Evolutionary conservation across 495 filamentous ascomycete species (phyloP), one percentile per base, ranked within the genome.

Genomic region (Aspergillus affinis): DNA sequence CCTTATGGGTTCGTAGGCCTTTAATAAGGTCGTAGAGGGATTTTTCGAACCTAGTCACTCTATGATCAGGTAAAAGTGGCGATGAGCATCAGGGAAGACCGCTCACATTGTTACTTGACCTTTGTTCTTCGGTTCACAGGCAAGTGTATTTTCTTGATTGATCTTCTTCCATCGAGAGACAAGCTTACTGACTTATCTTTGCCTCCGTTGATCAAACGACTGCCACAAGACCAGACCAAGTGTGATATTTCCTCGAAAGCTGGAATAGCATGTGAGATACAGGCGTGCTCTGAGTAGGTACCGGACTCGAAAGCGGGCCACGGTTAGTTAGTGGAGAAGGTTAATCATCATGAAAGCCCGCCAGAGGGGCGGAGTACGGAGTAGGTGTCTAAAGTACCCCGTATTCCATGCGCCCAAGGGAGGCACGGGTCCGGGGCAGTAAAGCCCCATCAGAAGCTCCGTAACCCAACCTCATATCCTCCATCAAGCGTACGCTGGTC

Each of bases 21-120:
- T 93, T 85, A 59, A 98, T 98, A 78, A 98, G 92, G 85, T 98
- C 93, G 81, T 96, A 96, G 46, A 98, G 84, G 2, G 93, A 97
- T 77, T 98, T 98, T 72, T 98, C 94, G 78, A 98, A 98, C 94
- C 91, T 98, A 48, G 4, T 18, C 54, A 9, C 15, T 6, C 13
- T 1, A 5, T 15, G n/a, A 21, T 62, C 17, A 61, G 55, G 55
- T 21, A 29, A 44, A 18, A 53, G 8, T 18, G 6, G 12, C 13
- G 1, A 9, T 18, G n/a, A 57, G 29, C 13, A 9, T 30, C 1
- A 23, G 18, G 29, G 18, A 54, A 17, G n/a, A 18, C 12, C 9
- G 58, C 60, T 50, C 5, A 67, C 67, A 68, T 68, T 56, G 46
- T 65, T 15, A 13, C 36, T 49, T 19, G 12, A 41, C 36, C 13